Conservation (phyloP, 2,329 filamentous ascomycete genomes). For the Colletotrichum coccodes region DNA sequence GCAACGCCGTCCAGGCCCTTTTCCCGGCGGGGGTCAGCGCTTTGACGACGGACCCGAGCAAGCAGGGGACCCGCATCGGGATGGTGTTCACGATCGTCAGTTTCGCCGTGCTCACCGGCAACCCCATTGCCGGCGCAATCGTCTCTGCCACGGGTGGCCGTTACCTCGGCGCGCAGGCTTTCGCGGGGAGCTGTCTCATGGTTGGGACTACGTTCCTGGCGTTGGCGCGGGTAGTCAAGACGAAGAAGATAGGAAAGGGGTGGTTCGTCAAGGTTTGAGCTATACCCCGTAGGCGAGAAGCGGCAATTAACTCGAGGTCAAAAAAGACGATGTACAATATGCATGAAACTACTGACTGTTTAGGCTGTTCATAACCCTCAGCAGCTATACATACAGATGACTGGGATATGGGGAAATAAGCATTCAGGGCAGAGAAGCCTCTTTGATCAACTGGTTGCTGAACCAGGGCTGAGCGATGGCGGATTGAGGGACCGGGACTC, state of each 20-base stretch:
- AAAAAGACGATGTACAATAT: not conserved
- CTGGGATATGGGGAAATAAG: no score
- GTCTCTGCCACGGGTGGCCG: conserved; percentile 51
- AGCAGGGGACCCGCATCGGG: conserved; percentile 65
- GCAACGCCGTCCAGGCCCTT: conserved; percentile 71
- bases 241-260: conserved; percentile 47
- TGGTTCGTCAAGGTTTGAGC: conserved; percentile 52
- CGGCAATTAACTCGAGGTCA: no score
- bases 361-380: no score
- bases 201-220: conserved; percentile 52
- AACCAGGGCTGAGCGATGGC: no score
- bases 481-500: no score
- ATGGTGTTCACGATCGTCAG: conserved; percentile 68
- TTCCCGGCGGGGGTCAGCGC: conserved; percentile 72
- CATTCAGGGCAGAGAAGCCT: no score
- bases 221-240: conserved; percentile 49
- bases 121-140: conserved; percentile 61
- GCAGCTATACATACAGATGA: not conserved
- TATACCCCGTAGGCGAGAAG: no score
- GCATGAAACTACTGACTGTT: no score
- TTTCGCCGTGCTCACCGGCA: conserved; percentile 62
- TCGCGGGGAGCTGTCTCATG: conserved; percentile 55
- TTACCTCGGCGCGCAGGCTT: conserved; percentile 60
- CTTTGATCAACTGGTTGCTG: no score
- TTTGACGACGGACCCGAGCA: conserved; percentile 61